Evolutionary conservation across 169 alveolate genomes (phyloP).

Genomic region (Cryptosporidium bovis): DNA sequence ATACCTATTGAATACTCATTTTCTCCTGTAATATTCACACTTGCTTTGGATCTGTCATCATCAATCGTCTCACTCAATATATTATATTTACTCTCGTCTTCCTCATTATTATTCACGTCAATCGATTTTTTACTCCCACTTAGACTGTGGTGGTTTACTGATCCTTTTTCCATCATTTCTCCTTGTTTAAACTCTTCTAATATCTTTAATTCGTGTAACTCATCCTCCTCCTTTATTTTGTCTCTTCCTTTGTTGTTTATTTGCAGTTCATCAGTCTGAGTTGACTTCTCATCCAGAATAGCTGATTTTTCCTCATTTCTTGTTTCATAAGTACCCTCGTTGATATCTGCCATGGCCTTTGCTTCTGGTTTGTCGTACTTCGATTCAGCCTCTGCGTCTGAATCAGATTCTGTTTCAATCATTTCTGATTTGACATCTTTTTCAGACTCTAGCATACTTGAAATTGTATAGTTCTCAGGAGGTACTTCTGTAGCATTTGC

Average conservation of each 20-base stretch:
- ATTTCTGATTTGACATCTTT: neutral
- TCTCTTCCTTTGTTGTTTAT: neutral
- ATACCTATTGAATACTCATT: slow-evolving; percentile 25
- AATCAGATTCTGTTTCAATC: neutral
- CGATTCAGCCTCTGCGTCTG: neutral
- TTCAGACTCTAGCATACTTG: neutral
- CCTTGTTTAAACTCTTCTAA: slow-evolving; percentile 48
- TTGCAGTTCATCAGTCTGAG: neutral
- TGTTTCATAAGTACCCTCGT: neutral
- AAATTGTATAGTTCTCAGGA: neutral
- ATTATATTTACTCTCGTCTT: slow-evolving; percentile 14
- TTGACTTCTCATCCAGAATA: neutral
- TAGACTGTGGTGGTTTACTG: neutral
- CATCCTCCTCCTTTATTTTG: slow-evolving; percentile 46
- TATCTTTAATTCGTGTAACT: slow-evolving; percentile 21
- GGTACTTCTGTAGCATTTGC: too few species aligned
- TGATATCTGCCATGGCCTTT: neutral
- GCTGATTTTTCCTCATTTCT: neutral
- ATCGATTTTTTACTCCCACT: neutral
- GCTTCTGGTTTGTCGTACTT: neutral
- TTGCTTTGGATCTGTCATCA: neutral
- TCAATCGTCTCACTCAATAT: slow-evolving; percentile 34
- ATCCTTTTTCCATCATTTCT: slow-evolving; percentile 32
- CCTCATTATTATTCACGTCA: neutral
- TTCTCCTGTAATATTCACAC: slow-evolving; percentile 25